Conservation (phyloP, 2,329 filamentous ascomycete species). For the Alternaria triticimaculans region DNA sequence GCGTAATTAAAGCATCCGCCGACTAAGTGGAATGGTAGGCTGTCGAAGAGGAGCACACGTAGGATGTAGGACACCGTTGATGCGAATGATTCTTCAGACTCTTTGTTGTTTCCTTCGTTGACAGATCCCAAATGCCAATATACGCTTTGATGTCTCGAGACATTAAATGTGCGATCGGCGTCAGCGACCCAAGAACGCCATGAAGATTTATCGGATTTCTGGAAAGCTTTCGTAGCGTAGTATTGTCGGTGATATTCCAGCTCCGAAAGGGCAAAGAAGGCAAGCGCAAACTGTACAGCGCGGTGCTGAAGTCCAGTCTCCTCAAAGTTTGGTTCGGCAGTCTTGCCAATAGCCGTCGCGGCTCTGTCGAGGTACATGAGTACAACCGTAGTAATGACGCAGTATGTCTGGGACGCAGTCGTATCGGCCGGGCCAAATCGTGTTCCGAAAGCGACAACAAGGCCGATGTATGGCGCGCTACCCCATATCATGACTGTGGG, state of each 20-base stretch:
- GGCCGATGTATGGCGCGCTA: background rate
- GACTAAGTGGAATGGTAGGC: background rate
- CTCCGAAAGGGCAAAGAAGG: constrained; percentile 1
- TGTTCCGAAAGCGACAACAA: background rate
- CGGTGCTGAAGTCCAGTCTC: background rate
- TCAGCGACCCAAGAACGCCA: background rate
- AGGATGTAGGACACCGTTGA: background rate
- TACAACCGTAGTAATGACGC: background rate
- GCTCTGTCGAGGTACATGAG: background rate
- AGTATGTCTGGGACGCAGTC: background rate
- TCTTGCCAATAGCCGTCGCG: background rate
- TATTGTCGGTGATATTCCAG: background rate
- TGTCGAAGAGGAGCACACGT: background rate
- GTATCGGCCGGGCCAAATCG: background rate
- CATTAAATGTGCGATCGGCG: background rate
- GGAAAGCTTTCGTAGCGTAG: background rate
- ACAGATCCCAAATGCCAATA: background rate
- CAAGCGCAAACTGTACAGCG: background rate
- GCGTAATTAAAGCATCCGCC: background rate
- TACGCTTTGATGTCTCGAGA: background rate
- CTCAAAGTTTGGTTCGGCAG: background rate
- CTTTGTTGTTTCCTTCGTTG: background rate
- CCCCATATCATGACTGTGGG: background rate
- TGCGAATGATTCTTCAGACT: background rate
- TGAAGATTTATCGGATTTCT: background rate